Percentiles rank a stretch among this genome's conserved stretches.
These are phyloP conservation scores for Geosmithia flava DNA, from an alignment of 2,329 filamentous ascomycete genomes.

Conservation along the genomic window DNA sequence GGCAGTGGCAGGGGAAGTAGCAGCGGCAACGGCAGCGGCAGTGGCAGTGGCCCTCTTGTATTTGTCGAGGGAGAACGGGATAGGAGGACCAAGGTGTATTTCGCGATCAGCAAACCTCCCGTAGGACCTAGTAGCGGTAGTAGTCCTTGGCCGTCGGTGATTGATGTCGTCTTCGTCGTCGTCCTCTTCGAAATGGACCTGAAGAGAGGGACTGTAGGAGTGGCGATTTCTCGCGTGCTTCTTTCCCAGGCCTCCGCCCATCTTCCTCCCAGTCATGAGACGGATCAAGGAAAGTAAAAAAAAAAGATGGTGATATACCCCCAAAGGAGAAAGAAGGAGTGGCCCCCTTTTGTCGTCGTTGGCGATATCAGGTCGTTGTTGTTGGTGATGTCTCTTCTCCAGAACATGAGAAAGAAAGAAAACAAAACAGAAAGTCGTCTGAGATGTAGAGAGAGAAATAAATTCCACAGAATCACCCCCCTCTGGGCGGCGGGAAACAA, in stretches of 20 bases:
- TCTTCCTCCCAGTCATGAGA: too few relatives aligned
- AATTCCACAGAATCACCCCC: too few relatives aligned
- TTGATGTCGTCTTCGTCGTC: neutral
- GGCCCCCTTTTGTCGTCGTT: too few relatives aligned
- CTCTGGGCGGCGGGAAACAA: too few relatives aligned
- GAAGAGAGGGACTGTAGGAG: neutral
- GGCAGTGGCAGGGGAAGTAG: too few relatives aligned
- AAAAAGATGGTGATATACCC: neutral
- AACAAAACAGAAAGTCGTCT: too few relatives aligned
- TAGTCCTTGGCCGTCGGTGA: neutral
- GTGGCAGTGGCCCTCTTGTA: neutral
- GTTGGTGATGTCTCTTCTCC: too few relatives aligned
- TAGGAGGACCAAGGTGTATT: neutral
- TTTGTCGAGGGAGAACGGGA: neutral
- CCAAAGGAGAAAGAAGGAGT: neutral
- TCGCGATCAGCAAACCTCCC: too few relatives aligned
- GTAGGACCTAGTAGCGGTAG: conserved; percentile 1
- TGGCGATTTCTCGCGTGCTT: neutral
- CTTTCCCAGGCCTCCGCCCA: neutral
- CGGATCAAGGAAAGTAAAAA: neutral
- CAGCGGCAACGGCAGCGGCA: neutral
- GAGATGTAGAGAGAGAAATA: too few relatives aligned
- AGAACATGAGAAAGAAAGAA: too few relatives aligned
- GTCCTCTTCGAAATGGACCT: conserved; percentile 2
- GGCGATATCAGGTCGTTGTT: too few relatives aligned